phyloP scores from a whole-genome alignment of 2,329 filamentous ascomycete genomes.

The Epicoccum sorghinum region DNA sequence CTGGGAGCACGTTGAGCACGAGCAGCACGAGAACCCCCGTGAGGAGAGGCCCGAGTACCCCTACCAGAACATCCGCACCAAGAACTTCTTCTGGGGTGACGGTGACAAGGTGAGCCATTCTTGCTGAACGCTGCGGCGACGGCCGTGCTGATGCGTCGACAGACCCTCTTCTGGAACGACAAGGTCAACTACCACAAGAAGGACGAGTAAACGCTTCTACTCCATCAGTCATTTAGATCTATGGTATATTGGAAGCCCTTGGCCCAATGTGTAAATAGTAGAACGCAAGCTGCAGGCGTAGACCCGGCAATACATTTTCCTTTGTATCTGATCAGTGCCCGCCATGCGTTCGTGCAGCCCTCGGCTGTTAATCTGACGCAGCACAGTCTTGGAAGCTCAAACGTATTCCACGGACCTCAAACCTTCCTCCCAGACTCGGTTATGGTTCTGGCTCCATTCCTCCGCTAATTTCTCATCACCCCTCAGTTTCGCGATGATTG shows the following conservation, averaged over 20 bases:
- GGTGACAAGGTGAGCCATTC: constrained; percentile 80
- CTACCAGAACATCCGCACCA: constrained; percentile 96
- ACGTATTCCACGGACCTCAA: constrained; percentile 20
- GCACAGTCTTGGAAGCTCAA: neutral
- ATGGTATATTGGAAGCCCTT: constrained; percentile 12
- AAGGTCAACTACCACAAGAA: constrained; percentile 97
- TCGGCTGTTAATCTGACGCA: constrained; percentile 5
- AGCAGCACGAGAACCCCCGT: constrained; percentile 66
- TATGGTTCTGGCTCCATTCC: constrained; percentile 47
- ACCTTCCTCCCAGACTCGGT: constrained; percentile 43
- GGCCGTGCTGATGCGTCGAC: neutral
- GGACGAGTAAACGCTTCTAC: constrained; percentile 60
- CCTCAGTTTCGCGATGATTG: constrained; percentile 72
- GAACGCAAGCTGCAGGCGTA: constrained; percentile 26
- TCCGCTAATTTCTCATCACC: constrained; percentile 50
- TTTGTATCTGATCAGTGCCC: constrained; percentile 29
- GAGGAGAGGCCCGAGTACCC: constrained; percentile 93
- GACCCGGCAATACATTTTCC: constrained; percentile 40
- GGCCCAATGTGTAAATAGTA: constrained; percentile 35
- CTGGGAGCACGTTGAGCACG: constrained; percentile 92
- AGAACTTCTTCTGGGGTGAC: constrained; percentile 94
- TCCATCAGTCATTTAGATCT: constrained; percentile 9
- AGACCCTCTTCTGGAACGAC: constrained; percentile 79
- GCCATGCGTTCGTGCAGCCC: neutral
- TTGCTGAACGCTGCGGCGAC: neutral